A percentile compares a stretch with the other conserved stretches of the same genome.
Evolutionary conservation across 352 stramenopile genomes (phyloP).

Genomic region (Blastocystis sp.): DNA sequence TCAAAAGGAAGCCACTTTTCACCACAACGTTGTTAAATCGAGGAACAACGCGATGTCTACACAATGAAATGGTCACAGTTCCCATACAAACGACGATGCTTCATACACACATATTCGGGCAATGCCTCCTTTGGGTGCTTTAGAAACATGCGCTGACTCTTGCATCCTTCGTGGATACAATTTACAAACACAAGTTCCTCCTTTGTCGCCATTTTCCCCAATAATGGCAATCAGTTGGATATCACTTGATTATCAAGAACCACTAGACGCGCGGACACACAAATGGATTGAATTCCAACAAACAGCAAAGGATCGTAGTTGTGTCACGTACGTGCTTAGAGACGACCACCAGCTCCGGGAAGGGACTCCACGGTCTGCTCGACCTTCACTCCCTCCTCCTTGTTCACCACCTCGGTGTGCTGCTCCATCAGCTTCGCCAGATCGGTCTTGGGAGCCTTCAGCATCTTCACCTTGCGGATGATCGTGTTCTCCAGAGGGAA

Average conservation of each 20-base stretch:
- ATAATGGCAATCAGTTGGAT: conserved; percentile 29
- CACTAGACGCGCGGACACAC: not conserved
- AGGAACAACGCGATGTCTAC: conserved; percentile 26
- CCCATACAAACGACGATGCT: conserved; percentile 25
- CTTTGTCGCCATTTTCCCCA: conserved; percentile 40
- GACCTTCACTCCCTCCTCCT: conserved; percentile 61
- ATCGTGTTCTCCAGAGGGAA: too few species aligned
- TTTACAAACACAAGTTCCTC: conserved; percentile 47
- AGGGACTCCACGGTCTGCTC: conserved; percentile 65
- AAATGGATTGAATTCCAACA: conserved; percentile 7
- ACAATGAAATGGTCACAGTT: not conserved
- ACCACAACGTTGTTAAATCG: not conserved
- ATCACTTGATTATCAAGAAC: not conserved
- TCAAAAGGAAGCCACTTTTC: conserved; percentile 52
- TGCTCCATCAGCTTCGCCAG: conserved; percentile 98
- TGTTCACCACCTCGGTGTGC: conserved; percentile 79
- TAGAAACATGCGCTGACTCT: conserved; percentile 41
- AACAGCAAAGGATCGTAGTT: conserved; percentile 17
- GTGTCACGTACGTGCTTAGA: not conserved
- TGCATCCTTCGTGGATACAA: conserved; percentile 54
- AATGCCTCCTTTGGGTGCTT: conserved; percentile 2
- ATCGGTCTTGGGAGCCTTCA: too few species aligned
- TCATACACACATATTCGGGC: conserved; percentile 50
- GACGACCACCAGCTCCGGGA: conserved; percentile 87
- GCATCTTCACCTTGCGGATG: too few species aligned